Evolutionary conservation across 2,329 filamentous ascomycete genomes (phyloP).

Genomic region (Alternaria gansuensis): DNA sequence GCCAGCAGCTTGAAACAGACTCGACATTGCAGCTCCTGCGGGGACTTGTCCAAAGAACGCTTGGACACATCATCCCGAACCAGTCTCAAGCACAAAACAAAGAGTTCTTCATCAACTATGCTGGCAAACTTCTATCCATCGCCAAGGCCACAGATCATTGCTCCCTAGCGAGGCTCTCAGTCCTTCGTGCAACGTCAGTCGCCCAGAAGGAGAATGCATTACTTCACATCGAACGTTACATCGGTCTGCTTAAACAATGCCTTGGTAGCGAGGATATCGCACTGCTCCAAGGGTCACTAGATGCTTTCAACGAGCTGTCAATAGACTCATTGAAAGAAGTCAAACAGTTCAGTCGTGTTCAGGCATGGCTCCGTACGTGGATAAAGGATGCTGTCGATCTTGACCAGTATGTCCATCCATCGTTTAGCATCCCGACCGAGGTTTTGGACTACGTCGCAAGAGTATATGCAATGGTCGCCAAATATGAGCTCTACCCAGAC

Average conservation of each 20-base stretch:
- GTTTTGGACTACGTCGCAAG: conserved; percentile 32
- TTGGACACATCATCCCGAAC: conserved; percentile 46
- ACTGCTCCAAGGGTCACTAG: conserved; percentile 32
- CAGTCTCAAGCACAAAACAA: conserved; percentile 48
- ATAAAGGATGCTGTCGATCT: conserved; percentile 33
- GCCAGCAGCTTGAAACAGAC: conserved; percentile 22
- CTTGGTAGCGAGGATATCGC: conserved; percentile 25
- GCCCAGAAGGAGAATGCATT: conserved; percentile 36
- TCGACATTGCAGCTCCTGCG: conserved; percentile 35
- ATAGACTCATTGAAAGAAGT: conserved; percentile 28
- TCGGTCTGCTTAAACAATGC: conserved; percentile 34
- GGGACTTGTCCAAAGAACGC: conserved; percentile 36
- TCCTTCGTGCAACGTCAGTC: conserved; percentile 38
- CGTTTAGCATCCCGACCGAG: conserved; percentile 16
- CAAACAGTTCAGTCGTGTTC: conserved; percentile 27
- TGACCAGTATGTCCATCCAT: conserved; percentile 28
- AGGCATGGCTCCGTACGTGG: conserved; percentile 35
- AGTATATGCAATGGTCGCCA: conserved; percentile 35
- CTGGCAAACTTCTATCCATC: conserved; percentile 30
- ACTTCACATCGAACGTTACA: conserved; percentile 35
- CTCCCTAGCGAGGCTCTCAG: conserved; percentile 35
- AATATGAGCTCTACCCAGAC: conserved; percentile 37
- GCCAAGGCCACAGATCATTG: conserved; percentile 35
- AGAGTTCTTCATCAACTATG: conserved; percentile 42
- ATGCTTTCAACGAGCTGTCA: conserved; percentile 43